Conservation (phyloP, 108 stramenopile species). For the Seminavis robusta region DNA sequence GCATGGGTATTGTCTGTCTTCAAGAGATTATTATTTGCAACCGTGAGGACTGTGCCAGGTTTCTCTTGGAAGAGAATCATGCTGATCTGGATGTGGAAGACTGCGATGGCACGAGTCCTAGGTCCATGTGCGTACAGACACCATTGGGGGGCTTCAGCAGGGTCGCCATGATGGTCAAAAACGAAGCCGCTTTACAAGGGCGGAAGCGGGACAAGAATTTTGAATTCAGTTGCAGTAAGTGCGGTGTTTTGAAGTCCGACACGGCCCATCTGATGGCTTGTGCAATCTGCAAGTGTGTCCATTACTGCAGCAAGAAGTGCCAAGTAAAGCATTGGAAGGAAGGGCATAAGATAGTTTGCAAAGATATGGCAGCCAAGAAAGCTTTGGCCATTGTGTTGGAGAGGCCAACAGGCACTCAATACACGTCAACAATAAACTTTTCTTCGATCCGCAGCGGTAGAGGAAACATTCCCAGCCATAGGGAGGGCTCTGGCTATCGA, state of each 20-base stretch:
- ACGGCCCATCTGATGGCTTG: no score
- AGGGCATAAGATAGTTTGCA: constrained; percentile 33
- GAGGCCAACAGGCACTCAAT: no score
- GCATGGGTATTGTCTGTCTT: constrained; percentile 19
- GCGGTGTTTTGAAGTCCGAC: no score
- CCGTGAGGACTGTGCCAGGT: constrained; percentile 29
- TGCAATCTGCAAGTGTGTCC: constrained; percentile 12
- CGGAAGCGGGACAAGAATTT: constrained; percentile 2
- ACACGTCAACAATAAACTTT: no score
- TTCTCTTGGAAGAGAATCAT: constrained; percentile 21
- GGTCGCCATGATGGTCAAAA: constrained; percentile 11
- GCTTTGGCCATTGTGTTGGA: no score
- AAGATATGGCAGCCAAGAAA: background rate
- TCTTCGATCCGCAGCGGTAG: background rate
- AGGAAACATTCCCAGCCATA: constrained; percentile 11
- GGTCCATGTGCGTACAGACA: constrained; percentile 4
- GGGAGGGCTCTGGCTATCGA: no score
- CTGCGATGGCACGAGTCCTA: constrained; percentile 3
- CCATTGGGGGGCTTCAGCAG: constrained; percentile 4
- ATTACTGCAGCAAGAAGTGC: constrained; percentile 26
- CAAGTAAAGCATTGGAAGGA: constrained; percentile 28
- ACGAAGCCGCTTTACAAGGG: background rate
- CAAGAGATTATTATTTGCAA: constrained; percentile 27
- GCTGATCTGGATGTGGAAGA: constrained; percentile 14
- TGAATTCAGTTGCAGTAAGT: constrained; percentile 1